These are phyloP conservation scores for Candida insectorum DNA, from an alignment of 805 yeast species.

Conservation along the genomic window DNA sequence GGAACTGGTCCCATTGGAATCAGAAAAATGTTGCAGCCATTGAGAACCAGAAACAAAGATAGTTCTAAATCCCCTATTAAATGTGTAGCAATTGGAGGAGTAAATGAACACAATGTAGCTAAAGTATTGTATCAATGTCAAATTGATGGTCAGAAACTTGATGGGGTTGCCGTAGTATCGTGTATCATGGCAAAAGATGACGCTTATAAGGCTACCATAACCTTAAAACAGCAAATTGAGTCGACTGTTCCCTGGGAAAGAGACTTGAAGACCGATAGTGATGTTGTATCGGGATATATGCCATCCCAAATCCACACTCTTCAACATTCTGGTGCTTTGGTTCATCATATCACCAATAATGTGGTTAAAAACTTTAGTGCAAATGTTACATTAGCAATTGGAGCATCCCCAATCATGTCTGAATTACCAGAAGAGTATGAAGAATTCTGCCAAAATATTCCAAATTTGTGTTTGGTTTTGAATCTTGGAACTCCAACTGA, in stretches of 20 bases:
- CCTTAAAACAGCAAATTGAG: conserved; percentile 24
- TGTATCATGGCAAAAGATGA: conserved; percentile 67
- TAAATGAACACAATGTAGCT: conserved; percentile 59
- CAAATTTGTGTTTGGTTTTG: conserved; percentile 55
- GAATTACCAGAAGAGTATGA: conserved; percentile 64
- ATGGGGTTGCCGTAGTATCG: conserved; percentile 90
- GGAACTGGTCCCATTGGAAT: conserved; percentile 65
- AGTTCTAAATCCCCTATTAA: conserved; percentile 26
- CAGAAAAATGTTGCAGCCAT: conserved; percentile 46
- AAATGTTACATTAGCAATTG: conserved; percentile 76
- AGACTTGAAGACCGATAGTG: neutral
- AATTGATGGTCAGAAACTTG: conserved; percentile 45
- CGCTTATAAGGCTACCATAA: conserved; percentile 50
- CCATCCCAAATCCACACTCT: neutral
- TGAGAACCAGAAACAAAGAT: conserved; percentile 26
- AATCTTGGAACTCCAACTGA: conserved; percentile 74
- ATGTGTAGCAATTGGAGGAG: conserved; percentile 81
- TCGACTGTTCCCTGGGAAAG: conserved; percentile 7
- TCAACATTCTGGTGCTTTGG: conserved; percentile 47
- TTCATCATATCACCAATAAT: conserved; percentile 83
- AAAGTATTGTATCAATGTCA: conserved; percentile 52
- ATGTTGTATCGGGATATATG: neutral
- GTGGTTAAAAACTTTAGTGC: conserved; percentile 91
- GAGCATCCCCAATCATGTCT: conserved; percentile 89
- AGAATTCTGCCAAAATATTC: conserved; percentile 53